phyloP scores from a whole-genome alignment of 768 basidiomycete genomes.

The Amylocystis lapponica region DNA sequence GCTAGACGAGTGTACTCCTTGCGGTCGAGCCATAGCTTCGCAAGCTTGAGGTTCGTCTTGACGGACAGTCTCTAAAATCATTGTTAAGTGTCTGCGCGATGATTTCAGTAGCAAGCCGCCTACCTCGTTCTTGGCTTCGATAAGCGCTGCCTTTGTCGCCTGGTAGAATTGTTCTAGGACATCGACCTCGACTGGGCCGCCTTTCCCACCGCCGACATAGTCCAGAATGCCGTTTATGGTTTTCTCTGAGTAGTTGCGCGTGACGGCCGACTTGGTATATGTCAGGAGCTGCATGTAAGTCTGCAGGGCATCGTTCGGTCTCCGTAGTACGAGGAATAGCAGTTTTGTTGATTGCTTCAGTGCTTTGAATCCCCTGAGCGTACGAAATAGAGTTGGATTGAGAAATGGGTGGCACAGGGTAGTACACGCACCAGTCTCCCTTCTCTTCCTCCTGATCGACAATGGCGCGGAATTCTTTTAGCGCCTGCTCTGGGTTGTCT shows the following conservation, averaged over 20 bases:
- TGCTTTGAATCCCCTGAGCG: slow-evolving; percentile 92
- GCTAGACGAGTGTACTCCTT: slow-evolving; percentile 83
- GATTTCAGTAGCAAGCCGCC: slow-evolving; percentile 10
- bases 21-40: slow-evolving; percentile 94
- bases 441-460: slow-evolving; percentile 89
- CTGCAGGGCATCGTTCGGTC: slow-evolving; percentile 79
- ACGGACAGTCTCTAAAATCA: slow-evolving; percentile 72
- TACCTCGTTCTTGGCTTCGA: slow-evolving; percentile 96
- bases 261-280: slow-evolving; percentile 94
- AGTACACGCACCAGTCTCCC: slow-evolving; percentile 77
- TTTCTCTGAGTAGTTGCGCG: slow-evolving; percentile 95
- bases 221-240: slow-evolving; percentile 98
- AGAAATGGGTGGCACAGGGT: not conserved
- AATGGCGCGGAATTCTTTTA: slow-evolving; percentile 85
- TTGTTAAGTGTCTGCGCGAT: not conserved
- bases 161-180: slow-evolving; percentile 95
- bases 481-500: slow-evolving; percentile 85
- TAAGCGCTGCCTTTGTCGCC: slow-evolving; percentile 81
- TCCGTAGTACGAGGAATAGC: slow-evolving; percentile 70
- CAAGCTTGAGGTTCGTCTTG: slow-evolving; percentile 95
- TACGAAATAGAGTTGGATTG: slow-evolving; percentile 1
- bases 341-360: slow-evolving; percentile 97
- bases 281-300: slow-evolving; percentile 84
- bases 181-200: slow-evolving; percentile 73
- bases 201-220: slow-evolving; percentile 90